Base-by-base conservation (phyloP, 129 eudicot species). In the Centella asiatica region DNA sequence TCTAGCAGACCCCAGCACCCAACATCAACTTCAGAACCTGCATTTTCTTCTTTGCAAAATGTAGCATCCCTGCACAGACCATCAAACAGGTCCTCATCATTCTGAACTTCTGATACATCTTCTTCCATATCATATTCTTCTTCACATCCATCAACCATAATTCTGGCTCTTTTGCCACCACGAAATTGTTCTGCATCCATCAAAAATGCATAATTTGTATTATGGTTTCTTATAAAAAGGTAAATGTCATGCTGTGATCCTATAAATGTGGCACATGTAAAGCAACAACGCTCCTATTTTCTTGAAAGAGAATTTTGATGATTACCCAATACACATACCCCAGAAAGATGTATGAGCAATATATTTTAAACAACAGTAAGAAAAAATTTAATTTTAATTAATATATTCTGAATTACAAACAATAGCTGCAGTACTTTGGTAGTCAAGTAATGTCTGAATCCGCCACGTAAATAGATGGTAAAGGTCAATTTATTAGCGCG, bases 1-100 rank as follows among this genome's bases (percentile, higher is more conserved):
- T 84, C 86, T 55, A 92, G 82, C 31, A 68, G 78, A 57, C 83
- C 98, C 99, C 96, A 92, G 67, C 73, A 76, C 39, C 76, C 88
- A 26, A 39, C 56, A 57, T 60, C 72, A 46, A 37, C 22, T 61
- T 56, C 62, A 26, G 75, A 66, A 66, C 46, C 60, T 31, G 62
- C 47, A 26, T 57, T 51, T 25, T 59, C 66, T 70, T 60, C 85
- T 74, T 57, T 60, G 61, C 49, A 24, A 56, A 81, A 84, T 55
- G 78, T 75, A 69, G 62, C 69, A 74, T 84, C 85, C 36, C 83
- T 78, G 71, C 84, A 84, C 12, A 92, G 62, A 67, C 84, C 88
- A 65, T 92, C 96, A 82, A 92, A 92, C 23, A 39, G 20, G 48
- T 58, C 61, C 42, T 75, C 90, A 24, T 71, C 76, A 37, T 70